Base-by-base conservation (phyloP, 139 green algal species). In the Chlorella sp. region DNA sequence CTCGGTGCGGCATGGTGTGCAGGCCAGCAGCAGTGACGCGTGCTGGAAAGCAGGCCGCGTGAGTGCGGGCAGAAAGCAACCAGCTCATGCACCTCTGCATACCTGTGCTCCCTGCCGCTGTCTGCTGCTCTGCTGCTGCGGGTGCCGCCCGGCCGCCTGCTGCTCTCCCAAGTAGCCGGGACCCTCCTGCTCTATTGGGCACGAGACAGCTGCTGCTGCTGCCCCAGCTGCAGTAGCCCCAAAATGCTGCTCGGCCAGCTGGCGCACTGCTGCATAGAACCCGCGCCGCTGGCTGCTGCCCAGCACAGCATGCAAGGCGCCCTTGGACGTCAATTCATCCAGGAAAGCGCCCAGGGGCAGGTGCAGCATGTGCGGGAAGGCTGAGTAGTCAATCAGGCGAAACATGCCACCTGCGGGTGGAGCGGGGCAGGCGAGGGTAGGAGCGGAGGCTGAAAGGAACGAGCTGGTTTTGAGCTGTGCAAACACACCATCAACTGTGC, bases 381-480 rank as follows among this genome's bases (percentile, higher is more conserved):
- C 32, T 25, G 60, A 30, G 36, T 60, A 82, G 60, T 82, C 60
- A 5, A 82, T 56, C 9, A 82, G 36, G 36, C 38, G 76, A 28
- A 82, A 82, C 36, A 73, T 63, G 76, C 38, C 60, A 21, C 76
- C 76, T 82, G 76, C 12, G n/a, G n/a, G n/a, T 18, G 0, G 71
- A 23, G 26, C 13, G 38, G 11, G 28, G 1, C 26, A 26, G 41
- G 4, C 6, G 44, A 7, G 44, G 41, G n/a, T 28, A 1, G 71
- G 9, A 23, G 11, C 11, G 39, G n/a, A 51, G 30, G 13, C 17
- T n/a, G n/a, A n/a, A n/a, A n/a, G n/a, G n/a, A n/a, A n/a, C n/a
- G n/a, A n/a, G n/a, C n/a, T n/a, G n/a, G n/a, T n/a, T n/a, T n/a
- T n/a, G n/a, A n/a, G n/a, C n/a, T n/a, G n/a, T n/a, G n/a, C n/a